These are phyloP conservation scores for Trametes cubensis DNA, from an alignment of 768 basidiomycete genomes.

Conservation along the genomic window DNA sequence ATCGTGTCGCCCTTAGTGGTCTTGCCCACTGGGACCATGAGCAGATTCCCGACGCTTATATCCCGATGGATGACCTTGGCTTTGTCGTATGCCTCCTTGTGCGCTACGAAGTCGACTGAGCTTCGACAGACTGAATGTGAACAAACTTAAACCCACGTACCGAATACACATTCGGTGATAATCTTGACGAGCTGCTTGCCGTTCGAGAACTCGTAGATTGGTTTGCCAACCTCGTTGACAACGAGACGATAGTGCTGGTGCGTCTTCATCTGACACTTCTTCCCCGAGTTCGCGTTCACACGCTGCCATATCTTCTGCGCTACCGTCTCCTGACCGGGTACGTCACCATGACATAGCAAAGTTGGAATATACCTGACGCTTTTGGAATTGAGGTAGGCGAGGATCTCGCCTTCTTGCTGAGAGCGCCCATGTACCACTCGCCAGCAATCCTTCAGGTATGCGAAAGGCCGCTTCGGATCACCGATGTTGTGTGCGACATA, in stretches of 20 bases:
- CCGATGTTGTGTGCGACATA: background rate
- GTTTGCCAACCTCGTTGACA: slow-evolving; percentile 6
- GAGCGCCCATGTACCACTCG: background rate
- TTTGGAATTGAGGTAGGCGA: slow-evolving; percentile 4
- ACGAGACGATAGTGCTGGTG: slow-evolving; percentile 15
- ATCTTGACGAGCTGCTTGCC: background rate
- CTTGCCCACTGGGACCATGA: background rate
- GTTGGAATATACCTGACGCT: slow-evolving; percentile 1
- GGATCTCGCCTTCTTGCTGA: slow-evolving; percentile 6
- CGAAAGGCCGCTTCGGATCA: background rate
- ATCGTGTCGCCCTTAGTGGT: background rate
- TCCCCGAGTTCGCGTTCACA: background rate
- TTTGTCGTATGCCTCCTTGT: slow-evolving; percentile 5
- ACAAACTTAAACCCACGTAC: background rate
- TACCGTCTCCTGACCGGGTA: background rate
- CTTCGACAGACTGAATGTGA: background rate
- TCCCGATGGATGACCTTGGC: slow-evolving; percentile 14
- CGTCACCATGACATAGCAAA: slow-evolving; percentile 2
- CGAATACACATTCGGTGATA: background rate
- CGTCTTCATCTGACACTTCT: background rate
- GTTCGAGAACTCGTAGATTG: background rate
- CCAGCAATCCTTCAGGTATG: slow-evolving; percentile 13
- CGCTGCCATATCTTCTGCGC: background rate
- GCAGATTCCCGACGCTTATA: slow-evolving; percentile 19
- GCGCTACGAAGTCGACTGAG: slow-evolving; percentile 4